These are phyloP conservation scores for Aspergillus fumigatus DNA, from an alignment of 2,329 filamentous ascomycete genomes.

Conservation along the genomic window DNA sequence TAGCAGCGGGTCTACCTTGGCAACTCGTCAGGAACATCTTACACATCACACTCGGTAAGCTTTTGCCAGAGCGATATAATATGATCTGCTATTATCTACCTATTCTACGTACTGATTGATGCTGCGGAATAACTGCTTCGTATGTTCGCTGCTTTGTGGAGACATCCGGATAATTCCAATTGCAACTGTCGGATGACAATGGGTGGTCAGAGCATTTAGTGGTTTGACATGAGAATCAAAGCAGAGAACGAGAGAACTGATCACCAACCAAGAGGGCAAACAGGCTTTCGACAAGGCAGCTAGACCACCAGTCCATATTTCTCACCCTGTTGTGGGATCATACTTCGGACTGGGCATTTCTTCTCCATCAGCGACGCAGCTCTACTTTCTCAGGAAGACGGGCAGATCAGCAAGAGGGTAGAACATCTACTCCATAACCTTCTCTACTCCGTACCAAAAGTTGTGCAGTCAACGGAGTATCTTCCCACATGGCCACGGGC, in stretches of 20 bases:
- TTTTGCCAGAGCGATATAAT: neutral
- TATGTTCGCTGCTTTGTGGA: neutral
- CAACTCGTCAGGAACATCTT: slow-evolving; percentile 9
- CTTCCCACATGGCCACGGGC: slow-evolving; percentile 1
- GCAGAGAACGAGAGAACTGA: neutral
- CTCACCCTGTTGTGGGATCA: neutral
- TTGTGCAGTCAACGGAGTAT: neutral
- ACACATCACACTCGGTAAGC: neutral
- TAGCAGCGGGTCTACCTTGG: slow-evolving; percentile 25
- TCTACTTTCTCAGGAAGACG: neutral
- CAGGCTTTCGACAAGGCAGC: neutral
- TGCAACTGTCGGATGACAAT: neutral
- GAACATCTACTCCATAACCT: neutral
- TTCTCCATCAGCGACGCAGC: too few relatives aligned
- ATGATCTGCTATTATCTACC: neutral
- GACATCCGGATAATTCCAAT: neutral
- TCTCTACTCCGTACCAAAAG: neutral
- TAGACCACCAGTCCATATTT: neutral
- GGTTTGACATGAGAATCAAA: neutral
- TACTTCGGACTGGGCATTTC: neutral
- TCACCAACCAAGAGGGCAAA: neutral
- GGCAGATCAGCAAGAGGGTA: neutral
- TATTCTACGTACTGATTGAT: neutral
- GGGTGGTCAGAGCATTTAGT: neutral
- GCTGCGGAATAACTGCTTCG: neutral